Evolutionary conservation across 495 filamentous ascomycete genomes (phyloP).

Genomic region (Niebla homalea): DNA sequence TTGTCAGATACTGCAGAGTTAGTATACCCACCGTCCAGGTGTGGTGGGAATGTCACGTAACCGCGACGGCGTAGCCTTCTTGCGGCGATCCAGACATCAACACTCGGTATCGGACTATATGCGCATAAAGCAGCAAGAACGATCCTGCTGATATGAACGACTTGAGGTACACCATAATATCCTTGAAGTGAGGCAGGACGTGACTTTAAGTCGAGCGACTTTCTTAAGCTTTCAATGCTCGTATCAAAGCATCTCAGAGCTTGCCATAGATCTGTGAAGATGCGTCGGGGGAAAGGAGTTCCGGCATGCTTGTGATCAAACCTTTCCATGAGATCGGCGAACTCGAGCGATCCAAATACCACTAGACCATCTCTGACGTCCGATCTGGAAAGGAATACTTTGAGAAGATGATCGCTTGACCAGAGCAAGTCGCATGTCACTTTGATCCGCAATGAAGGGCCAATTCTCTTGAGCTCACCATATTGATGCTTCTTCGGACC

Average conservation of each 20-base stretch:
- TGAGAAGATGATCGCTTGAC: slow-evolving; percentile 4
- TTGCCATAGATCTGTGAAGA: slow-evolving; percentile 48
- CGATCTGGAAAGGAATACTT: not conserved
- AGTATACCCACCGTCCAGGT: slow-evolving; percentile 11
- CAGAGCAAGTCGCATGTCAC: not conserved
- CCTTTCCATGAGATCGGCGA: not conserved
- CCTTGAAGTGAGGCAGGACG: not conserved
- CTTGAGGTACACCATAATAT: slow-evolving; percentile 36
- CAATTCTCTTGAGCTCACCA: no score
- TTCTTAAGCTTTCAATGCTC: not conserved
- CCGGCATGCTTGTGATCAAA: slow-evolving; percentile 2
- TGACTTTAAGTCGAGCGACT: not conserved
- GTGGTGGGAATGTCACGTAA: slow-evolving; percentile 33
- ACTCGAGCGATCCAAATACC: not conserved
- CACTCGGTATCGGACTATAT: slow-evolving; percentile 32
- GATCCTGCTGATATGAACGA: slow-evolving; percentile 42
- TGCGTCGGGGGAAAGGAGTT: slow-evolving; percentile 2
- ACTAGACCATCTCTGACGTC: no score
- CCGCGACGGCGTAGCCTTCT: slow-evolving; percentile 40
- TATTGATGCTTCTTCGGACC: no score
- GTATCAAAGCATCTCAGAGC: not conserved
- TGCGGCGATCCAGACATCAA: slow-evolving; percentile 36
- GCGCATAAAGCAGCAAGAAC: slow-evolving; percentile 44
- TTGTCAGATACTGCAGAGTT: not conserved
- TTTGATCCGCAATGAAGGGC: no score